Evolutionary conservation across 2,329 filamentous ascomycete genomes (phyloP), one percentile per base, ranked within the genome.

Genomic region (Colletotrichum lini): DNA sequence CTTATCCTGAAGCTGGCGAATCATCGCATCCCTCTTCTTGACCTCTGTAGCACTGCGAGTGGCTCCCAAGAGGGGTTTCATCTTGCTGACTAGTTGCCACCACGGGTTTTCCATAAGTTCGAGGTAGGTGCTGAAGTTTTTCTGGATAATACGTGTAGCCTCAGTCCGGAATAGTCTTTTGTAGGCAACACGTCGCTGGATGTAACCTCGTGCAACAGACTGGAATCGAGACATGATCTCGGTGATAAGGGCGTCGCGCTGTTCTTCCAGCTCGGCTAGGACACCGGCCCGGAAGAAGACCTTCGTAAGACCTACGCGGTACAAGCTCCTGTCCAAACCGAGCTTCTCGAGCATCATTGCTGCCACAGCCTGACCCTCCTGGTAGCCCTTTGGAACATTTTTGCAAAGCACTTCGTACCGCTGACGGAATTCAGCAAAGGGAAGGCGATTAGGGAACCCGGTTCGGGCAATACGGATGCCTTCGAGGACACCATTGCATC

Each of bases 401-500:
- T 88, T 88, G 79, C 96, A 98, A 8, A 99, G 89, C 8, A 99
- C 96, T 79, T 98, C 96, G 80, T 99, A 99, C 73, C 96, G 92
- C 77, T 97, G 94, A 65, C 96, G 91, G 83, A 99, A 99, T 79
- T 99, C 97, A 3, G 93, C 89, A 79, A 99, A 99, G 0, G 94
- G 89, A 42, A 99, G 87, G 75, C 96, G 89, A 79, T 99, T 99
- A 61, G 96, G 96, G 80, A 99, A 99, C 30, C 96, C 96, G 6
- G 97, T 99, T 56, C 96, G 91, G 30, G 96, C 96, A 81, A 99
- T 99, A 72, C 96, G 91, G 78, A 99, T 99, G 73, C 96, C 96
- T 83, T 99, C 96, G n/a, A 99, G 87, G 3, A 99, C 96, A 93
- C 96, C 96, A 80, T 99, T 99, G 83, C 96, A 99, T 63, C 96